Evolutionary conservation across 2,329 filamentous ascomycete species (phyloP), one percentile per base, ranked within the genome.

Genomic region (Sporothrix inflata): DNA sequence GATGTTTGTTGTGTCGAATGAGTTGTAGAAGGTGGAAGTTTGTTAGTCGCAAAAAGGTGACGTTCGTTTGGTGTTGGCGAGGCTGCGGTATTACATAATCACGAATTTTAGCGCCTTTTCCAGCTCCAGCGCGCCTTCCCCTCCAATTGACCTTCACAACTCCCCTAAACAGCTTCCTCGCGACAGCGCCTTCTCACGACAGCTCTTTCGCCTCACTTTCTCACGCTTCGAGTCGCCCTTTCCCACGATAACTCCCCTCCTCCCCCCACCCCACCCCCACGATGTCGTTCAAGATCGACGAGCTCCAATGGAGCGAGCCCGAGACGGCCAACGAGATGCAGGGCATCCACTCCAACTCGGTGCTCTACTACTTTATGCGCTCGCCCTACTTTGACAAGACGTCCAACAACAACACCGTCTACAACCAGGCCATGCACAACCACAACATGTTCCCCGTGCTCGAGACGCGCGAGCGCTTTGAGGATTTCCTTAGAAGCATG

Each of bases 301-400:
- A 92, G 82, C 90, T 91, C 74, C 88, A 89, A 83, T 92, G 89
- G 89, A 85, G 84, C 73, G 84, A 86, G 49, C 87, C 87, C 24
- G 81, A 84, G 57, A 82, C 85, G 61, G 82, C 84, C 66, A 79
- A 81, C 61, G 86, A 88, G 69, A 75, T 76, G 73, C 83, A 85
- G 84, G 74, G 88, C 78, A 85, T 92, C 69, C 89, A 92, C 80
- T 87, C 84, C 75, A 91, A 91, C 79, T 86, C 85, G 61, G 84
- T 92, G 73, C 87, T 91, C 73, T 90, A 87, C 82, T 92, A 92
- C 82, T 91, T 92, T 76, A 86, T 89, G 75, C 83, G 86, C 74
- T 91, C 89, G 73, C 89, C 90, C 30, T 92, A 91, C 81, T 92
- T 89, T 81, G 89, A 91, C 79, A 84, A 82, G 73, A 91, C 88